Base-by-base conservation (phyloP, 176 grass and related monocot species). In the Oryza punctata region DNA sequence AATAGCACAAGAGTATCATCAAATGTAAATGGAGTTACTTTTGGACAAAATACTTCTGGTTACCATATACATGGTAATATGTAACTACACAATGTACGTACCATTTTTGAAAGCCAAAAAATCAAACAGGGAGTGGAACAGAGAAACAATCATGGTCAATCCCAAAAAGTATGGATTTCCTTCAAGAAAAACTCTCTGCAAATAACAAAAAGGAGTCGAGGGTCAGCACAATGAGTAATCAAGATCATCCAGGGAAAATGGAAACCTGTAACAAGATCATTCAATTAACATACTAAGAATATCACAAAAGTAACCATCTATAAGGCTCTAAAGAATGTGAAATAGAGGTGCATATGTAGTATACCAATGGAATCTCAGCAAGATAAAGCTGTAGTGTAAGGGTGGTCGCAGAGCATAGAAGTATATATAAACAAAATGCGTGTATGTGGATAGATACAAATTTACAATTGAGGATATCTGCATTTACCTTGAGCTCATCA, bases 71-170 rank as follows among this genome's bases (percentile, higher is more conserved):
- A 52, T 74, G 45, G 16, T 52, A 44, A 45, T 63, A 28, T n/a
- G 57, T 61, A 59, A 77, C 3, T 69, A 77, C 26, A 67, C 7
- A 69, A 21, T 77, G 13, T 16, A 73, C 80, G 38, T 92, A 96
- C 97, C 97, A 60, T 99, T 99, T 82, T 99, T 99, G 88, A 99
- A 99, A 83, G 97, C 93, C 78, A 99, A 83, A 78, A 99, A 96
- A 91, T 99, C 97, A 81, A 99, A 99, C n/a, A 96, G 69, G 69
- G 97, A 99, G 69, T 99, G 97, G 8, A 99, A 72, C 33, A 99
- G 16, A 88, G 93, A 96, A 85, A 99, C 97, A 76, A 85, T 12
- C 88, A 92, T 96, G 26, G 97, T 99, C 66, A 99, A 45, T 72
- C 76, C 91, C 52, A 99, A 84, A 47, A 99, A 78, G 44, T 96